phyloP scores from a whole-genome alignment of 805 yeast species.

The Starmerella apis region DNA sequence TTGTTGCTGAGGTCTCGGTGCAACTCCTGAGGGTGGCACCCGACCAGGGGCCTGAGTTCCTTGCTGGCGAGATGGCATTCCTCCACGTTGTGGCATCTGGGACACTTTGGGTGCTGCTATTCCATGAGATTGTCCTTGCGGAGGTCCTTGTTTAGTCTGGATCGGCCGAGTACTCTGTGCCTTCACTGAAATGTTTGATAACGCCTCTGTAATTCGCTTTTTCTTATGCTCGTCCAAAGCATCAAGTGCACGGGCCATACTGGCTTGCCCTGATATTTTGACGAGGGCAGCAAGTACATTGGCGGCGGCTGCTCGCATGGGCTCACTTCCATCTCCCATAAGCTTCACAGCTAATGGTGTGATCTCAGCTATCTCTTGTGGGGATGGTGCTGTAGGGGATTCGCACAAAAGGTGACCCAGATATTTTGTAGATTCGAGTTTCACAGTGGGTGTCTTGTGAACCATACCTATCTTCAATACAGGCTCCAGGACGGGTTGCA shows the following conservation, averaged over 20 bases:
- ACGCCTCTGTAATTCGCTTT: slow-evolving; percentile 53
- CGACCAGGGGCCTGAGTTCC: not conserved
- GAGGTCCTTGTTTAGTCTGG: not conserved
- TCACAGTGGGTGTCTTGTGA: slow-evolving; percentile 76
- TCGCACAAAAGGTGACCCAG: slow-evolving; percentile 52
- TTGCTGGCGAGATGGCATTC: not conserved
- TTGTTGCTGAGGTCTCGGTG: not conserved
- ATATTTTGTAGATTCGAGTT: slow-evolving; percentile 57
- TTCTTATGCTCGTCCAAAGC: slow-evolving; percentile 68
- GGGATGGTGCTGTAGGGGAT: slow-evolving; percentile 41
- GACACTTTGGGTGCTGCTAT: not conserved
- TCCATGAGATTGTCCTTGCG: not conserved
- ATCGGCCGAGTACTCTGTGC: slow-evolving; percentile 27
- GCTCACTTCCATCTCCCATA: slow-evolving; percentile 74
- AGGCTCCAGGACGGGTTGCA: slow-evolving; percentile 12
- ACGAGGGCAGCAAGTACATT: slow-evolving; percentile 69
- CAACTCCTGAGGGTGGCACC: slow-evolving; percentile 14
- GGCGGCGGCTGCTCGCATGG: slow-evolving; percentile 67
- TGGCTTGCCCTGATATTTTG: slow-evolving; percentile 72
- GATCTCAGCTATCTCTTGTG: slow-evolving; percentile 46
- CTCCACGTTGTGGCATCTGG: not conserved
- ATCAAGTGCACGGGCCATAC: slow-evolving; percentile 48
- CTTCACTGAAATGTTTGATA: slow-evolving; percentile 46
- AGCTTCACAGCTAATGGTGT: slow-evolving; percentile 49
- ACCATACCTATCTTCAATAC: slow-evolving; percentile 44